These are phyloP conservation scores for Fusarium praegraminearum DNA, from an alignment of 2,329 filamentous ascomycete genomes.

Conservation along the genomic window DNA sequence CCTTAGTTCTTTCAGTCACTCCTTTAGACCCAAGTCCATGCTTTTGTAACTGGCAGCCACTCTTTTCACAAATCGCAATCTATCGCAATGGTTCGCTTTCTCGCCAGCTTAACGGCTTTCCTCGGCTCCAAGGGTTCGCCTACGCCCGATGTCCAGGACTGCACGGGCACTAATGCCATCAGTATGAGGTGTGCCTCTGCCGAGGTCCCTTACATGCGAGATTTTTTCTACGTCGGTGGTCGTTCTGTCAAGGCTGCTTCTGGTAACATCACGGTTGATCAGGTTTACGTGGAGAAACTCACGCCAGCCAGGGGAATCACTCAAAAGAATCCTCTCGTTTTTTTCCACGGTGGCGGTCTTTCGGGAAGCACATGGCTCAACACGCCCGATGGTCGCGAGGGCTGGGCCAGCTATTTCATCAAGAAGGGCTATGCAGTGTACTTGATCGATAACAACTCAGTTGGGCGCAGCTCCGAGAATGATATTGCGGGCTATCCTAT, in stretches of 20 bases:
- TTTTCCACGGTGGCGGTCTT: conserved; percentile 38
- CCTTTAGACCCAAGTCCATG: background rate
- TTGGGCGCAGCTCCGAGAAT: conserved; percentile 27
- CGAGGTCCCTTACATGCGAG: conserved; percentile 28
- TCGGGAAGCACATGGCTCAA: conserved; percentile 39
- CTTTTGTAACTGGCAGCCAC: background rate
- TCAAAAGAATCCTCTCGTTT: conserved; percentile 33
- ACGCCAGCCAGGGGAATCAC: background rate
- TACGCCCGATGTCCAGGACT: background rate
- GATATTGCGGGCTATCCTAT: conserved; percentile 11
- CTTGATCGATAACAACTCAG: conserved; percentile 22
- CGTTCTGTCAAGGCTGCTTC: conserved; percentile 10
- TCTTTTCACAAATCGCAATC: background rate
- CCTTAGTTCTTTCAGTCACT: background rate
- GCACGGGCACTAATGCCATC: conserved; percentile 28
- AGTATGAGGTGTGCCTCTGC: conserved; percentile 26
- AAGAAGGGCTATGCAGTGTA: conserved; percentile 32
- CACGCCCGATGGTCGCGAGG: conserved; percentile 29
- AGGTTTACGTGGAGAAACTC: conserved; percentile 40
- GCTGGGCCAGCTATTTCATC: conserved; percentile 39
- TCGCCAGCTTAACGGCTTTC: conserved; percentile 23
- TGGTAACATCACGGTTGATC: conserved; percentile 34
- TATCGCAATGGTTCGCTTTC: conserved; percentile 22
- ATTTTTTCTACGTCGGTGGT: conserved; percentile 39
- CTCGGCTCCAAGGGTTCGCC: conserved; percentile 13